Evolutionary conservation across 2,329 filamentous ascomycete genomes (phyloP), one percentile per base, ranked within the genome.

Genomic region (Calonectria multiphialidica): DNA sequence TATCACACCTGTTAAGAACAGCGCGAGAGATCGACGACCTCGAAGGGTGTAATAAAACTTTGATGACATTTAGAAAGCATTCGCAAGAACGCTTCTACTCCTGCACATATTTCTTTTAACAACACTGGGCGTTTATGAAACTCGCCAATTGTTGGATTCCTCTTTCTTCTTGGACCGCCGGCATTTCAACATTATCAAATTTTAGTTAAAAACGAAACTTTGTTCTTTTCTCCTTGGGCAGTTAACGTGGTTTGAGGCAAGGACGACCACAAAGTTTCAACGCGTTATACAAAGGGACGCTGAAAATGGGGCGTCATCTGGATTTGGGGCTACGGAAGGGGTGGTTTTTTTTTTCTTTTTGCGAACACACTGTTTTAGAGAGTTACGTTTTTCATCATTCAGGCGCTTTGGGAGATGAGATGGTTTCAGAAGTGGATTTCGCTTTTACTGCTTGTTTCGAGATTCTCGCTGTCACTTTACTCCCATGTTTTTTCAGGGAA

Each of bases 1-100:
- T 77, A 88, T 91, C 66, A 87, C 83, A 40, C 84, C 89, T 18
- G 84, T 90, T 57, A 87, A 86, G 73, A 84, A 84, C 67, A 85
- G 81, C 42, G 80, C 79, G 49, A 83, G 80, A 66, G 78, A 83
- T 30, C 78, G 81, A 75, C 78, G 80, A 57, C 74, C 77, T 42
- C 79, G 79, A 59, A 81, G 82, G 63, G 75, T 76, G 62, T 83
- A 76, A 75, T 59, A 35, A 30, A 35, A 61, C 64, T 25, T 23
- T 28, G 61, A 49, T 28, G 63, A 33, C 49, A 57, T 44, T 55
- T 25, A 16, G 21, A 40, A 44, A 49, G 42, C 30, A 44, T 25
- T n/a, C 28, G 30, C n/a, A 3, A 6, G 53, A 42, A 8, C n/a
- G 44, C 37, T 30, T 61, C 50, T 59, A 59, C 50, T 30, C 49